phyloP scores from a whole-genome alignment of 192 early-diverging fungal species.

The Coemansia sp. region DNA sequence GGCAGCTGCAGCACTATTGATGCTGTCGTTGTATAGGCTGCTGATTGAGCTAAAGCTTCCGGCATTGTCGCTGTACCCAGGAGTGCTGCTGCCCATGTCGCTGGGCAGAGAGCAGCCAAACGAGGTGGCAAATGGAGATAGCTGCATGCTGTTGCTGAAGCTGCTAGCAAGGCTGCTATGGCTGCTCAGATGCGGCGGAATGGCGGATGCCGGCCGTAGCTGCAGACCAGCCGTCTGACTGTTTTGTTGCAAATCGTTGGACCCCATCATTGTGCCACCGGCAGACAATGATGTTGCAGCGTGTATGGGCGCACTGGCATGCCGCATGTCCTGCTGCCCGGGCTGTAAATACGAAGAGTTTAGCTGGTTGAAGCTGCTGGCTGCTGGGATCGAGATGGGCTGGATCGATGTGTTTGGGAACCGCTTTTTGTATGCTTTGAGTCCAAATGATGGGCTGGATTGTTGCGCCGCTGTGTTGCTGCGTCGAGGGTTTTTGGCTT shows the following conservation, averaged over 20 bases:
- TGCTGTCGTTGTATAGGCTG: not conserved
- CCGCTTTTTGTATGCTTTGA: slow-evolving; percentile 3
- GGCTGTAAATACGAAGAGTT: not conserved
- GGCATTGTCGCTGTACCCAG: slow-evolving; percentile 6
- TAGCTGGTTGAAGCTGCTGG: not conserved
- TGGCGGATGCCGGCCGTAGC: slow-evolving; percentile 20
- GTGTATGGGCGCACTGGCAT: slow-evolving; percentile 13
- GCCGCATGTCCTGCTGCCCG: not conserved
- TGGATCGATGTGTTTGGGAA: not conserved
- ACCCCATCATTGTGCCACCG: not conserved
- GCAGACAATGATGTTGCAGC: not conserved
- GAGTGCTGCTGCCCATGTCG: slow-evolving; percentile 16
- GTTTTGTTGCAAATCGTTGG: not conserved
- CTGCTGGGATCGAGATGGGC: slow-evolving; percentile 19
- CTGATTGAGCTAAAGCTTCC: not conserved
- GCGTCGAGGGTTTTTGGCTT: slow-evolving; percentile 37
- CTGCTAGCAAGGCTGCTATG: slow-evolving; percentile 1
- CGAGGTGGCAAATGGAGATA: slow-evolving; percentile 10
- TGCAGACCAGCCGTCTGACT: not conserved
- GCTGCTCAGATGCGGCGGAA: slow-evolving; percentile 34
- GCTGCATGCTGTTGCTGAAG: not conserved
- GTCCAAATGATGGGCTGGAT: not conserved
- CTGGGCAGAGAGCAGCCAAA: slow-evolving; percentile 9
- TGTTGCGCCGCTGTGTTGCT: slow-evolving; percentile 2
- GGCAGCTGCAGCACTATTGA: too few relatives aligned